phyloP scores from a whole-genome alignment of 306 rosid species.

The Oxytropis ochrocephala region DNA sequence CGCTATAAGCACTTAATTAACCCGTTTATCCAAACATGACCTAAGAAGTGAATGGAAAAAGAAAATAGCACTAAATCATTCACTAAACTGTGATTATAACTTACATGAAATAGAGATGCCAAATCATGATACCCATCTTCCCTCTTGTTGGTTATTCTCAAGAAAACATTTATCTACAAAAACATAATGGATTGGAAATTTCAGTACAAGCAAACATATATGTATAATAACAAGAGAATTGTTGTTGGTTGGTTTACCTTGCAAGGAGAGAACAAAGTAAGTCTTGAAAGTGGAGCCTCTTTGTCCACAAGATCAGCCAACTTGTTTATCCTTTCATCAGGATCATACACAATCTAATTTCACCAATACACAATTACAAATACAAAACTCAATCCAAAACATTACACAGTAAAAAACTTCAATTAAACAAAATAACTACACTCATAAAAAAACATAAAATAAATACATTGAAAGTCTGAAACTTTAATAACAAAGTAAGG shows the following conservation, averaged over 20 bases:
- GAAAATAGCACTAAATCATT: constrained; percentile 10
- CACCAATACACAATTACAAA: constrained; percentile 21
- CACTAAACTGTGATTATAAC: constrained; percentile 15
- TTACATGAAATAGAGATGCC: constrained; percentile 95
- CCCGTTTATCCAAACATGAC: too few relatives aligned
- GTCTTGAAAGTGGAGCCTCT: constrained; percentile 80
- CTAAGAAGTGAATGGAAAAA: background rate
- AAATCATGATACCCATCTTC: constrained; percentile 97
- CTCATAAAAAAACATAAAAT: background rate
- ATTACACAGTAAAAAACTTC: constrained; percentile 32
- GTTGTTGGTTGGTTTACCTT: constrained; percentile 42
- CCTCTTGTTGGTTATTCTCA: constrained; percentile 89
- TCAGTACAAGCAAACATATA: constrained; percentile 14
- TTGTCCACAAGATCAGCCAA: constrained; percentile 67
- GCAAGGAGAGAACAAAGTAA: constrained; percentile 92
- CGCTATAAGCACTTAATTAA: too few relatives aligned
- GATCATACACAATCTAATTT: constrained; percentile 66
- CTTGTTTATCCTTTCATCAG: constrained; percentile 76
- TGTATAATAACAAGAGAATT: constrained; percentile 12
- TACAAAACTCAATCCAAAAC: too few relatives aligned
- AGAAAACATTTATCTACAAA: constrained; percentile 74
- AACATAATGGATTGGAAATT: background rate
- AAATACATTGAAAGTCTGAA: constrained; percentile 13
- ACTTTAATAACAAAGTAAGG: constrained; percentile 10
- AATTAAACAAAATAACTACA: background rate